A percentile compares a stretch with the other conserved stretches of the same genome.
Conservation (phyloP, 106 monocot species). For the Amphibolis antarctica region DNA sequence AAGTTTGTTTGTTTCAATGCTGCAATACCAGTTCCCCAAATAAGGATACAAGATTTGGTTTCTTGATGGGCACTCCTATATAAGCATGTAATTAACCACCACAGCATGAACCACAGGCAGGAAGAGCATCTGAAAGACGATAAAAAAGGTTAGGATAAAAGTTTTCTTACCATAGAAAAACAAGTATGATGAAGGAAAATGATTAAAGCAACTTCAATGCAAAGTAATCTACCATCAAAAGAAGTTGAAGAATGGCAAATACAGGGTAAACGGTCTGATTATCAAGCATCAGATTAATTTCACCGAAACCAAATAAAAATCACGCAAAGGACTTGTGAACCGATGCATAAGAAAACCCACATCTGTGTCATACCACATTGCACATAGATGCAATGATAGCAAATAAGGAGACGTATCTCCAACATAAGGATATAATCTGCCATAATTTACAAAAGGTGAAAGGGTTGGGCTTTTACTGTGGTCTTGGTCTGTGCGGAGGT, state of each 20-base stretch:
- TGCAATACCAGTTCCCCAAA: too few species aligned
- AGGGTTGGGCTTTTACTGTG: slow-evolving; percentile 42
- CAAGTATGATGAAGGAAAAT: neutral
- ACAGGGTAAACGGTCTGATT: neutral
- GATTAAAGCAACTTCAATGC: neutral
- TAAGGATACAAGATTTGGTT: too few species aligned
- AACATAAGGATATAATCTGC: neutral
- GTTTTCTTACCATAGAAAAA: neutral
- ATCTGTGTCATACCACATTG: neutral
- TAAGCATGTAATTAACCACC: slow-evolving; percentile 25
- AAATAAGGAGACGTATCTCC: too few species aligned
- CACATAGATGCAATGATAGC: neutral
- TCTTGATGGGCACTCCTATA: too few species aligned
- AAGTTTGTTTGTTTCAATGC: too few species aligned
- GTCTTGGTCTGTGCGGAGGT: slow-evolving; percentile 64
- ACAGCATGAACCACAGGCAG: slow-evolving; percentile 87
- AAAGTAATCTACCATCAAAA: neutral
- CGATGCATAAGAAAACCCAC: neutral
- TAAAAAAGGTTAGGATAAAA: neutral
- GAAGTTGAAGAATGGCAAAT: neutral
- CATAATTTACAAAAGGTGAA: neutral
- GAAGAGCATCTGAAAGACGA: slow-evolving; percentile 46
- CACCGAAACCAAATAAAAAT: neutral
- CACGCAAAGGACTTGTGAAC: neutral
- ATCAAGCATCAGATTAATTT: neutral